Evolutionary conservation across 257 asterid genomes (phyloP), one percentile per base, ranked within the genome.

Genomic region (Verbena officinalis): DNA sequence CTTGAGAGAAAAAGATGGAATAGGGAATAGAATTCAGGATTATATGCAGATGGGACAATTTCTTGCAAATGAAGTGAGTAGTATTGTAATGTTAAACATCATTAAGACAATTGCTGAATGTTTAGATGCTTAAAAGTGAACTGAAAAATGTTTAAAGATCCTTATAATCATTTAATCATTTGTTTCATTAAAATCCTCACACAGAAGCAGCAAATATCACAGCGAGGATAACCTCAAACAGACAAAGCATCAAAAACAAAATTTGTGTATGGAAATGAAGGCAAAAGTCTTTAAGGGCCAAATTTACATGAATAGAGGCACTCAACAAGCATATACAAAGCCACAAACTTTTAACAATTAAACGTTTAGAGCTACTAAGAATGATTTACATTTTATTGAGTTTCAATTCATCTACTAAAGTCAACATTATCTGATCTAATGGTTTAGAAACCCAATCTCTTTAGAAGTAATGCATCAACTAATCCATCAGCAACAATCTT

Each of bases 321-420:
- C 40, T 20, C 38, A 21, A 44, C 20, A 21, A 45, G 42, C 31
- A 20, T 55, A 24, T 5, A 59, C 21, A 50, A 36, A 38, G 14
- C 48, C 52, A 19, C 40, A 20, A 16, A 33, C 4, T 11, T 12
- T 34, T 10, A 20, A 19, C 16, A 52, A 45, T 4, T 33, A 7
- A 9, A 50, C 33, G 31, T 11, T 9, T 11, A 38, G n/a, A 55
- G 16, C 39, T 4, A 14, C 22, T 15, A 30, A 13, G 49, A n/a
- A 38, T 46, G 62, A 20, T 20, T 54, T 52, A 5, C 62, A 45
- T 59, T 59, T n/a, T 42, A 43, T 9, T 55, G 23, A 38, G 57
- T 34, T 55, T 63, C 15, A 75, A 23, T 55, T 68, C 15, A 75
- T 33, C 55, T 19, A 22, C 49, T 34, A 58, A 48, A 36, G 14